These are phyloP conservation scores for Tuber indicum DNA, from an alignment of 495 filamentous ascomycete species.

Conservation along the genomic window DNA sequence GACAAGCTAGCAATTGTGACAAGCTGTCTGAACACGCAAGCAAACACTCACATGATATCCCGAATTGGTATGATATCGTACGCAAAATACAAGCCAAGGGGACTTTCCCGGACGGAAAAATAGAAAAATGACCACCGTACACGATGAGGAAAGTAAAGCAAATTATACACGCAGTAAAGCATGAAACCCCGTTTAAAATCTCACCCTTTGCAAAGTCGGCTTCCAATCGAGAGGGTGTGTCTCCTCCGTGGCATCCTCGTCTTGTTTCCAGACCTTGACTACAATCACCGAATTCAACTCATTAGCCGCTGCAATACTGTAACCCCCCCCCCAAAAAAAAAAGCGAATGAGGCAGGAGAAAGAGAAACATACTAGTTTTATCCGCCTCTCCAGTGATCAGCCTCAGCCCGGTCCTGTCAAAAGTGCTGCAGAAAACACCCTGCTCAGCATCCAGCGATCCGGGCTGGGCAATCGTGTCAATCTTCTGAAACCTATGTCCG, in stretches of 20 bases:
- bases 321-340: neutral
- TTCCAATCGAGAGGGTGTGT: conserved; percentile 91
- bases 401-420: conserved; percentile 79
- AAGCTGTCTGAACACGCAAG: neutral
- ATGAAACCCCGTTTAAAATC: conserved; percentile 16
- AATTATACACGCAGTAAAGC: neutral
- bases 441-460: conserved; percentile 90
- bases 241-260: conserved; percentile 82
- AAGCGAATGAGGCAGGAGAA: neutral
- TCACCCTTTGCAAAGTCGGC: conserved; percentile 55
- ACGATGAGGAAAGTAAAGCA: neutral
- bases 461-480: conserved; percentile 87
- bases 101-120: neutral
- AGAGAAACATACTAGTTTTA: conserved; percentile 64
- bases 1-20: neutral
- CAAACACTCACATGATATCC: neutral
- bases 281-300: conserved; percentile 10
- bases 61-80: neutral
- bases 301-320: neutral
- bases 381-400: conserved; percentile 92
- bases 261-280: conserved; percentile 94
- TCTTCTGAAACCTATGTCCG: conserved; percentile 77
- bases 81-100: neutral
- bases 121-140: neutral
- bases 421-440: conserved; percentile 86